Base-by-base conservation (phyloP, 257 asterid genomes). In the Ilex asprella region DNA sequence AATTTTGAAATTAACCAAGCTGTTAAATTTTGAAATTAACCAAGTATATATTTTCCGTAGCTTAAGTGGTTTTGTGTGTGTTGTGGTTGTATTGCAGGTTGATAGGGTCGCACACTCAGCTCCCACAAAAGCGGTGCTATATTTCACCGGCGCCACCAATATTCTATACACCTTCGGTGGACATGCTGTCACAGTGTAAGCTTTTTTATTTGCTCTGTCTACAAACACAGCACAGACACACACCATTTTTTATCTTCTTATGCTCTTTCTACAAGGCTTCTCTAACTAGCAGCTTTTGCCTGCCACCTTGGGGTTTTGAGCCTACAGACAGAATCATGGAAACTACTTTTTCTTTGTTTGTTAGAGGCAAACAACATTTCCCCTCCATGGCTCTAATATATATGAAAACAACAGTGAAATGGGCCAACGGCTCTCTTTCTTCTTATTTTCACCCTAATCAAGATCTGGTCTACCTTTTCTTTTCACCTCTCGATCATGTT, bases 241-340 rank as follows among this genome's bases (percentile, higher is more conserved):
- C 5, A 58, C 61, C 67, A 61, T 70, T 63, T 63, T 66, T 27
- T 16, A 56, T 67, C 60, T 65, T 21, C 75, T 53, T 53, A 27
- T 53, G 29, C 30, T 53, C 57, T 53, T 53, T 53, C 57, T 53
- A 53, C 82, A 55, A 39, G 58, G 83, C 81, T 84, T 83, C 88
- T 65, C 68, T 66, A 3, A 8, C 8, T 73, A 67, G 83, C 94
- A 81, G 89, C 86, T 84, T 89, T 89, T 84, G 97, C 97, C 92
- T 73, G 81, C 81, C 73, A 71, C 73, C 86, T 72, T 54, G 77
- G 65, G 59, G 55, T 13, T 53, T 53, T 68, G 79, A 70, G 69
- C 67, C 53, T 56, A 57, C 75, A 56, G 76, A 79, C 83, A 79
- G 63, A 77, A 79, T 78, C 51, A 76, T 73, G 60, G 44, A 13